Conservation (phyloP, 2,329 filamentous ascomycete genomes). For the Diaporthe citriasiana region DNA sequence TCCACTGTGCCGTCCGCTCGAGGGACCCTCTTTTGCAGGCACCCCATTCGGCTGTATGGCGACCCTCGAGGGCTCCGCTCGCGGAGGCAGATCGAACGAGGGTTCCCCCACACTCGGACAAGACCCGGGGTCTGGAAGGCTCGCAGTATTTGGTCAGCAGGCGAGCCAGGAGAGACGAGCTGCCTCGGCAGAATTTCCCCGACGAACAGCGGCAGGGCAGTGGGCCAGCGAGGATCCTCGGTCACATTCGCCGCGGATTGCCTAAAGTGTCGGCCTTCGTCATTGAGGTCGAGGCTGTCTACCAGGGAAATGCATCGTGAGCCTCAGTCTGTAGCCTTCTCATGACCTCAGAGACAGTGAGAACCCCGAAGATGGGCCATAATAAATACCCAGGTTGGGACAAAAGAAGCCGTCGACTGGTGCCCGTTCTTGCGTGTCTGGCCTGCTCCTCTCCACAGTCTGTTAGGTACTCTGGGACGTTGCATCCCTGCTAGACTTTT, state of each 20-base stretch:
- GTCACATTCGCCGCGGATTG: constrained; percentile 40
- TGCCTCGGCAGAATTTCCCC: constrained; percentile 40
- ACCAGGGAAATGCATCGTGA: constrained; percentile 19
- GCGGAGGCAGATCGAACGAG: constrained; percentile 26
- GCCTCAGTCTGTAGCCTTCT: constrained; percentile 15
- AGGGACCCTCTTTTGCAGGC: not conserved
- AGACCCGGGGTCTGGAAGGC: constrained; percentile 33
- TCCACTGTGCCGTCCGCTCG: constrained; percentile 19
- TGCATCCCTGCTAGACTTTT: constrained; percentile 43
- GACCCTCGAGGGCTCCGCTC: constrained; percentile 19
- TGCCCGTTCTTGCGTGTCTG: not conserved
- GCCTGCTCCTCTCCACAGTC: not conserved
- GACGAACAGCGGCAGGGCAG: constrained; percentile 17
- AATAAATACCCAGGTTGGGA: not conserved
- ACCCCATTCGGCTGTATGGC: constrained; percentile 10
- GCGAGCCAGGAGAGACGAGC: not conserved
- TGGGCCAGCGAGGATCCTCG: constrained; percentile 27
- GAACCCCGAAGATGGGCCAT: not conserved
- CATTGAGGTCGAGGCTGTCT: constrained; percentile 26
- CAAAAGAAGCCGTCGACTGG: not conserved
- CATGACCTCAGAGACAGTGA: constrained; percentile 7
- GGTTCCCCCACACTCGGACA: constrained; percentile 35
- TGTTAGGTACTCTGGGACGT: constrained; percentile 36
- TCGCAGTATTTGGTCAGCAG: not conserved
- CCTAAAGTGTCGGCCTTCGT: constrained; percentile 18